These are phyloP conservation scores for Triangularia setosa DNA, from an alignment of 2,329 filamentous ascomycete species.

Conservation along the genomic window DNA sequence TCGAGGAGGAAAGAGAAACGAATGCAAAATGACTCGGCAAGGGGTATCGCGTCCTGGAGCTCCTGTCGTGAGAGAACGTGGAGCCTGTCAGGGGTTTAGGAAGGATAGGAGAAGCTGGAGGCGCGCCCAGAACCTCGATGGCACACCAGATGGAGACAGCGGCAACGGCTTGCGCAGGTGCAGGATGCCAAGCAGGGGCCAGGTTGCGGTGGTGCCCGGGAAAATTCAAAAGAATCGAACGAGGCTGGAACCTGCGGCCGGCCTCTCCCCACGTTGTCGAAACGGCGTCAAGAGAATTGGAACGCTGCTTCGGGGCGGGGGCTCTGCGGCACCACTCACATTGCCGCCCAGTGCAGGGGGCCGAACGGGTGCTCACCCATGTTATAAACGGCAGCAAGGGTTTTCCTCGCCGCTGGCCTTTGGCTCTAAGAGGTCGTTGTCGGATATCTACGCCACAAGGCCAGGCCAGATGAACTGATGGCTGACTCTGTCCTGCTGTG, in stretches of 20 bases:
- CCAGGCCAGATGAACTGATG: neutral
- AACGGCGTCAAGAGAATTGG: slow-evolving; percentile 9
- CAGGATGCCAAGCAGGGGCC: slow-evolving; percentile 16
- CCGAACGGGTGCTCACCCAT: neutral
- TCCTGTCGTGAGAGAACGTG: neutral
- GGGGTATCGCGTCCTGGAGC: slow-evolving; percentile 11
- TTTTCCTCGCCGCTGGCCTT: neutral
- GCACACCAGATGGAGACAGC: slow-evolving; percentile 4
- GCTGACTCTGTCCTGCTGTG: neutral
- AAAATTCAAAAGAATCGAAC: slow-evolving; percentile 14
- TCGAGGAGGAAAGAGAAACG: slow-evolving; percentile 6
- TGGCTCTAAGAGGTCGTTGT: neutral
- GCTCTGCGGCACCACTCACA: slow-evolving; percentile 15
- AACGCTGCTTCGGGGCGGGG: neutral
- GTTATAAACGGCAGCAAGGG: slow-evolving; percentile 3
- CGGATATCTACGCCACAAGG: neutral
- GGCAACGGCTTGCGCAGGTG: slow-evolving; percentile 2
- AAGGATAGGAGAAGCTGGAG: slow-evolving; percentile 9
- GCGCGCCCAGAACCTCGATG: slow-evolving; percentile 10
- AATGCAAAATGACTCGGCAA: slow-evolving; percentile 20
- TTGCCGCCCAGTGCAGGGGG: slow-evolving; percentile 15
- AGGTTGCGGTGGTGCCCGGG: slow-evolving; percentile 5
- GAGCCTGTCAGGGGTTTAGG: neutral
- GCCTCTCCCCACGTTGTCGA: slow-evolving; percentile 14
- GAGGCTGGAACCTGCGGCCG: slow-evolving; percentile 3